Evolutionary conservation across 2,329 filamentous ascomycete genomes (phyloP), one percentile per base, ranked within the genome.

Genomic region (Sporothrix brunneoviolacea): DNA sequence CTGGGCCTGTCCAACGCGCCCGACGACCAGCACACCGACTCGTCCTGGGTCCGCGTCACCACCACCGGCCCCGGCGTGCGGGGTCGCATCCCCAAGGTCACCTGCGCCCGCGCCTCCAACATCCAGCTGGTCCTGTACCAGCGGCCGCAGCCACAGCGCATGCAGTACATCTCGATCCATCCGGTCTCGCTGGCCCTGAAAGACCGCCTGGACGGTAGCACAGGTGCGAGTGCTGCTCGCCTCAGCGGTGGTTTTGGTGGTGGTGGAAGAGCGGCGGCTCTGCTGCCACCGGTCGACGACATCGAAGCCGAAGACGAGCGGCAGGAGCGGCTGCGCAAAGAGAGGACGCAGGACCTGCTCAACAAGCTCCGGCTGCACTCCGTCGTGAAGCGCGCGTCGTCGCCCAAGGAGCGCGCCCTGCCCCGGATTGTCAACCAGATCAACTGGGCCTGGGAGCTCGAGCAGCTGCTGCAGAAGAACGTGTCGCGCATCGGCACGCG

Each of bases 101-200:
- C 80, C 51, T 94, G 87, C 52, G 76, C 83, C 42, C 78, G 79
- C 55, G 81, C 82, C 5, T 75, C 86, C 18, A 88, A 83, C 40
- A 80, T 95, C 40, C 93, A 98, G 64, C 79, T 96, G 39, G 86
- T 97, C 52, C 75, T 94, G 51, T 98, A 94, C 67, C 83, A 95
- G 60, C 78, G 91, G 41, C 93, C 93, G 1, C 79, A 86, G 51
- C 91, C 93, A 0, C 82, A 78, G 28, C 80, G 83, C 50, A 97
- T 98, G 93, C 91, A 98, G 67, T 98, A 97, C 66, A 85, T 97
- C 59, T 98, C 93, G 1, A 73, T 96, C 18, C 80, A 82, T 24
- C 91, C 93, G 0, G 97, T 98, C 46, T 84, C 90, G 1, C 75
- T 98, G 37, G 90, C 90, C 0, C 72, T 98, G 13, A 87, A 79